A percentile compares a stretch with the other conserved stretches of the same genome.
Conservation (phyloP, 768 basidiomycete species). For the Mycena latifolia region DNA sequence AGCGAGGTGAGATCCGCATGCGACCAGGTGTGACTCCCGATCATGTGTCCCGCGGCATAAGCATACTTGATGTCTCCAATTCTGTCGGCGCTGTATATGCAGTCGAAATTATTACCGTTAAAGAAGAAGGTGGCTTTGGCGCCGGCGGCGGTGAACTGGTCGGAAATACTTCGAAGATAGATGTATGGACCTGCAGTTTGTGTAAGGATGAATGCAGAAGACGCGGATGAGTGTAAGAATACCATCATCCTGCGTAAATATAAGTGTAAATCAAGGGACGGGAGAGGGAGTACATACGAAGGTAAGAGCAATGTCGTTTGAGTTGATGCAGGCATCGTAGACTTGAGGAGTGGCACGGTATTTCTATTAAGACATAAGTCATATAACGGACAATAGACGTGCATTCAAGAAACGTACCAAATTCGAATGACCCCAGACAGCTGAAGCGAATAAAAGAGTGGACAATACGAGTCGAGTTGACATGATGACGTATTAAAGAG, state of each 20-base stretch:
- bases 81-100: conserved; percentile 30
- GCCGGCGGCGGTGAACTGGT: conserved; percentile 34
- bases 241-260: conserved; percentile 23
- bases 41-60: conserved; percentile 46
- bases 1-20: conserved; percentile 51
- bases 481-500: too few relatives aligned
- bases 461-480: too few relatives aligned
- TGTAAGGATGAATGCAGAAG: not conserved
- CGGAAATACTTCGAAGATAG: conserved; percentile 25
- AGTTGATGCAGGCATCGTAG: conserved; percentile 22
- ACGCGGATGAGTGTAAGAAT: not conserved
- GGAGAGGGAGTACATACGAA: conserved; percentile 14
- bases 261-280: not conserved
- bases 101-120: conserved; percentile 34
- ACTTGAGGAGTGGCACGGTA: conserved; percentile 22
- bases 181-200: conserved; percentile 21
- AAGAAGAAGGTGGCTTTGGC: conserved; percentile 38
- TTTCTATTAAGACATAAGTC: not conserved
- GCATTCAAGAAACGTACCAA: not conserved
- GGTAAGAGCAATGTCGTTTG: conserved; percentile 26
- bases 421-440: not conserved
- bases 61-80: conserved; percentile 31
- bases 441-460: not conserved
- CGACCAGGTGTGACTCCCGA: conserved; percentile 61
- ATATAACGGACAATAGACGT: not conserved